phyloP scores from a whole-genome alignment of 768 basidiomycete species.

The Lactifluus subvellereus region DNA sequence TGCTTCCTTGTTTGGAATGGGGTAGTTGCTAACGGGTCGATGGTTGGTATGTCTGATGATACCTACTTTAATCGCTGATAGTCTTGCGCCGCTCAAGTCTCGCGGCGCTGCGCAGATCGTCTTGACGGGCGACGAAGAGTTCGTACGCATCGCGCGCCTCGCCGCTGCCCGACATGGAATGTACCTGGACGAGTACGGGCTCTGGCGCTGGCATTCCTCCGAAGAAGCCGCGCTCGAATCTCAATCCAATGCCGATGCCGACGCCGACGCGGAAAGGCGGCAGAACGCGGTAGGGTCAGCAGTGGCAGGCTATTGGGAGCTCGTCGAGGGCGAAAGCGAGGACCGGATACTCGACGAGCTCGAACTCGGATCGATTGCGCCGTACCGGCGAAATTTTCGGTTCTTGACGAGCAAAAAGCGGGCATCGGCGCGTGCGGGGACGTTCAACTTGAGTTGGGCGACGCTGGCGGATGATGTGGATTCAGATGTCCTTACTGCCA shows the following conservation, averaged over 20 bases:
- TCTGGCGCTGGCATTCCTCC: slow-evolving; percentile 50
- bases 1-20: not conserved
- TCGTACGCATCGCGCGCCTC: slow-evolving; percentile 38
- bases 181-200: slow-evolving; percentile 54
- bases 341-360: slow-evolving; percentile 20
- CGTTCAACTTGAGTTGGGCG: not conserved
- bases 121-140: slow-evolving; percentile 52
- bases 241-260: not conserved
- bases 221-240: slow-evolving; percentile 11
- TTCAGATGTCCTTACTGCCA: not conserved
- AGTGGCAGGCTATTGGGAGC: slow-evolving; percentile 18
- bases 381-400: slow-evolving; percentile 20
- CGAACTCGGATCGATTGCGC: slow-evolving; percentile 16
- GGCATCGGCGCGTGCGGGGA: slow-evolving; percentile 9
- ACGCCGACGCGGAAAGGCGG: not conserved
- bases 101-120: slow-evolving; percentile 48
- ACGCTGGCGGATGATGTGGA: not conserved
- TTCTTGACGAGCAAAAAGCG: slow-evolving; percentile 14
- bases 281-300: not conserved
- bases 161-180: slow-evolving; percentile 43
- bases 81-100: slow-evolving; percentile 44
- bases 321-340: slow-evolving; percentile 21
- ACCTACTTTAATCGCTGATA: slow-evolving; percentile 2
- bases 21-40: not conserved
- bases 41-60: not conserved